phyloP scores from a whole-genome alignment of 805 yeast genomes.

The Myxozyma sirexii region DNA sequence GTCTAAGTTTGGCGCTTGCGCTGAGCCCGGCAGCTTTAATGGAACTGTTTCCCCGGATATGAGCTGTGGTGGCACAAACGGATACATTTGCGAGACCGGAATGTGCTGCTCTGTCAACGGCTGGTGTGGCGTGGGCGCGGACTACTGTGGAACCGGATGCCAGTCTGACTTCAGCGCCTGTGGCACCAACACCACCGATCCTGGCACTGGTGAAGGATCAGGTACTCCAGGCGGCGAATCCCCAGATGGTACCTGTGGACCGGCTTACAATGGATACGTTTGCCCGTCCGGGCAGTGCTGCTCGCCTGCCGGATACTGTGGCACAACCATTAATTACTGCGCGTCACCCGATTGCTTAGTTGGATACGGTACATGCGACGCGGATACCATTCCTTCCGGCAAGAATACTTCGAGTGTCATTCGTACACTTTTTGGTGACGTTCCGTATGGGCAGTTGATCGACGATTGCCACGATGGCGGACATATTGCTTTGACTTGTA shows the following conservation, averaged over 20 bases:
- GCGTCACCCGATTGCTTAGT: constrained; percentile 18
- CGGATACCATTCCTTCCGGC: constrained; percentile 20
- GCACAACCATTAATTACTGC: constrained; percentile 13
- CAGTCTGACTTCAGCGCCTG: constrained; percentile 19
- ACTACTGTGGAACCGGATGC: constrained; percentile 24
- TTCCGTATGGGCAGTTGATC: constrained; percentile 23
- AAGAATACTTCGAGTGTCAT: constrained; percentile 15
- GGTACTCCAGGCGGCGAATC: neutral
- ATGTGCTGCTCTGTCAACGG: constrained; percentile 26
- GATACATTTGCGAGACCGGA: constrained; percentile 12
- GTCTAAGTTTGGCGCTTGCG: constrained; percentile 6
- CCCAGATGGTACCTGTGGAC: constrained; percentile 24
- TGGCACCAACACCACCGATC: neutral
- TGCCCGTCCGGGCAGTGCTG: constrained; percentile 25
- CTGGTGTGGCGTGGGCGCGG: constrained; percentile 18
- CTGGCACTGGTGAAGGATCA: neutral
- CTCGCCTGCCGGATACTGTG: constrained; percentile 26
- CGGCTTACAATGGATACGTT: constrained; percentile 2
- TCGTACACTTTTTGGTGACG: constrained; percentile 14
- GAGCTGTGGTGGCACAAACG: constrained; percentile 20
- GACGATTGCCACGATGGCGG: constrained; percentile 20
- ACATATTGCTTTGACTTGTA: constrained; percentile 24
- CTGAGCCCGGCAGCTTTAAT: neutral
- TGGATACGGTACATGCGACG: constrained; percentile 26
- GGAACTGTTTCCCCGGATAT: constrained; percentile 14